These are phyloP conservation scores for Cinnamomum micranthum DNA, from an alignment of 164 flowering plant species.

Conservation along the genomic window DNA sequence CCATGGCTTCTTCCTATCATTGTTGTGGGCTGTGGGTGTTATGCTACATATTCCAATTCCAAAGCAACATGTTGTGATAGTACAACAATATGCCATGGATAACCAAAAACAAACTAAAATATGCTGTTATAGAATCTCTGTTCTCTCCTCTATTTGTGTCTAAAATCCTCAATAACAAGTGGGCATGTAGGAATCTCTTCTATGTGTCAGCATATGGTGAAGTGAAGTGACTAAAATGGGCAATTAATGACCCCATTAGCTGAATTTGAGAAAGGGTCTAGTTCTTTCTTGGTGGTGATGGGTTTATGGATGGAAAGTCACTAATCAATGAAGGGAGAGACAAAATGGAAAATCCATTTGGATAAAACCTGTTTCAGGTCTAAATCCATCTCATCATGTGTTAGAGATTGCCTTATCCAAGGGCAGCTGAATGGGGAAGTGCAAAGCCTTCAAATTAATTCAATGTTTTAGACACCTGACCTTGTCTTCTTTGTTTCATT, in stretches of 20 bases:
- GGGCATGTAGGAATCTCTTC: neutral
- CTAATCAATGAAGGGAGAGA: neutral
- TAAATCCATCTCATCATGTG: neutral
- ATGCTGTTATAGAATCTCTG: neutral
- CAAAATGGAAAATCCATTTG: neutral
- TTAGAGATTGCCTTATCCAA: neutral
- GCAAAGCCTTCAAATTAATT: neutral
- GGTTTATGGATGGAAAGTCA: no score
- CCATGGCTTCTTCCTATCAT: neutral
- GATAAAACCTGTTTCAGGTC: neutral
- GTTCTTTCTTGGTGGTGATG: no score
- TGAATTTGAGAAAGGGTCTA: no score
- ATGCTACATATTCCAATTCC: conserved; percentile 1
- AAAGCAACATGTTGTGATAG: neutral
- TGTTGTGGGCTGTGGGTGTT: conserved; percentile 2
- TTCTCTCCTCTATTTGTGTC: conserved; percentile 2
- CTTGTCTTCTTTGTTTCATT: neutral
- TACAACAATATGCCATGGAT: neutral
- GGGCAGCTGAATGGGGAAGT: neutral
- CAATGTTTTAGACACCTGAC: neutral
- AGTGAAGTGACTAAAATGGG: no score
- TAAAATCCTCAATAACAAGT: neutral
- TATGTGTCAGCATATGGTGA: no score
- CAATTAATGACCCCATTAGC: no score
- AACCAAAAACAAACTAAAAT: neutral